Percentiles rank a stretch among this genome's conserved stretches.
Conservation (phyloP, 1,139 yeast genomes). For the Pichia cactophila region DNA sequence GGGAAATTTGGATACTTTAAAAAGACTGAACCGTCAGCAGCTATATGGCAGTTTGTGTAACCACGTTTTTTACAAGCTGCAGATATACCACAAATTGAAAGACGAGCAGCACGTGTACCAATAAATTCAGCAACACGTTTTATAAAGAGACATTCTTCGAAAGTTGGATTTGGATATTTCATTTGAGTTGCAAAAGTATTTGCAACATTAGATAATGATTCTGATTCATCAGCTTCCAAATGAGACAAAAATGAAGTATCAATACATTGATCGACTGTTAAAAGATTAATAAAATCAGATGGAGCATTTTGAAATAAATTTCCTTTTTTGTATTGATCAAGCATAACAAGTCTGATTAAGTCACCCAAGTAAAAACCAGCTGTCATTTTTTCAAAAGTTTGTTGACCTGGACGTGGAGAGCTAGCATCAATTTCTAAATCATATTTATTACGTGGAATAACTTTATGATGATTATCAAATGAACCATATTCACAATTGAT, state of each 20-base stretch:
- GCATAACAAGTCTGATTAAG: constrained; percentile 68
- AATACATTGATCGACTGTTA: constrained; percentile 58
- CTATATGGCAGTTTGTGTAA: constrained; percentile 73
- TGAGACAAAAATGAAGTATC: constrained; percentile 86
- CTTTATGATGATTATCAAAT: constrained; percentile 82
- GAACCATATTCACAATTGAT: constrained; percentile 99
- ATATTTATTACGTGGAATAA: constrained; percentile 85
- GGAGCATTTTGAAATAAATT: constrained; percentile 39
- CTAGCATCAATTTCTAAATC: constrained; percentile 74
- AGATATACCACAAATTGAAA: constrained; percentile 94
- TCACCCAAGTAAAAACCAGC: constrained; percentile 97
- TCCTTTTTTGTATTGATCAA: constrained; percentile 64
- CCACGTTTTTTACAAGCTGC: constrained; percentile 91
- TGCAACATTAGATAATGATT: constrained; percentile 72
- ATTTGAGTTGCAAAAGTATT: constrained; percentile 55
- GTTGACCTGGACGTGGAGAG: constrained; percentile 97
- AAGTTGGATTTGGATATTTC: constrained; percentile 54
- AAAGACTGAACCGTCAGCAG: constrained; percentile 97
- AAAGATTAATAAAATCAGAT: constrained; percentile 37
- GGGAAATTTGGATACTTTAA: constrained; percentile 91
- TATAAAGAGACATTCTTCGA: constrained; percentile 75
- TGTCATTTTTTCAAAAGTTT: constrained; percentile 95
- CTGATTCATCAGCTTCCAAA: constrained; percentile 88
- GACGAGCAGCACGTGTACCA: constrained; percentile 90
- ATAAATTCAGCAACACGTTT: constrained; percentile 80